phyloP scores from a whole-genome alignment of 2,329 filamentous ascomycete species.

The Fusarium nygamai region DNA sequence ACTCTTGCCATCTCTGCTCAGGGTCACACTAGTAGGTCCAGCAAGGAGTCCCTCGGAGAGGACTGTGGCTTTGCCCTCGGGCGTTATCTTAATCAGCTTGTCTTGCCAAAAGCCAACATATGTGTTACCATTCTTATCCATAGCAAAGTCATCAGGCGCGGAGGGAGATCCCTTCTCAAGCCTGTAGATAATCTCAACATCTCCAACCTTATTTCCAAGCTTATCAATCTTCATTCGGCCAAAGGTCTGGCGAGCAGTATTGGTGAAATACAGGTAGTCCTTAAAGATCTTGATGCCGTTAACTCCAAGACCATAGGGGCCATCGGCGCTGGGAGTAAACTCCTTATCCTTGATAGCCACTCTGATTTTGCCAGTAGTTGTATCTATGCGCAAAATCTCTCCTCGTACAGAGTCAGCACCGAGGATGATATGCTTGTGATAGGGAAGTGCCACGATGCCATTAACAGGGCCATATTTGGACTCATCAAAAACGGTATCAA shows the following conservation, averaged over 20 bases:
- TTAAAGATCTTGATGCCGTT: conserved; percentile 6
- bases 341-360: background rate
- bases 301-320: background rate
- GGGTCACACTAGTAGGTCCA: background rate
- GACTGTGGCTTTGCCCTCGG: background rate
- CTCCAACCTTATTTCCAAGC: background rate
- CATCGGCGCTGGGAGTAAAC: background rate
- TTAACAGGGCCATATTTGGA: background rate
- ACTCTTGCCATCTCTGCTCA: background rate
- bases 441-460: background rate
- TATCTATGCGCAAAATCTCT: background rate
- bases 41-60: background rate
- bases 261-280: conserved; percentile 5
- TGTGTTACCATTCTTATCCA: background rate
- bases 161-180: background rate
- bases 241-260: background rate
- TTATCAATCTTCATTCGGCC: background rate
- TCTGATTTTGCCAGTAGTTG: background rate
- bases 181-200: background rate
- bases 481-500: background rate
- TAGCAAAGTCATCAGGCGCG: background rate
- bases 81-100: background rate
- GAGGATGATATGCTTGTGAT: conserved; percentile 1
- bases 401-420: conserved; percentile 6
- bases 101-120: background rate